Evolutionary conservation across 225 moss, liverwort and hornwort species (phyloP).

Genomic region (Pseudoscleropodium purum): DNA sequence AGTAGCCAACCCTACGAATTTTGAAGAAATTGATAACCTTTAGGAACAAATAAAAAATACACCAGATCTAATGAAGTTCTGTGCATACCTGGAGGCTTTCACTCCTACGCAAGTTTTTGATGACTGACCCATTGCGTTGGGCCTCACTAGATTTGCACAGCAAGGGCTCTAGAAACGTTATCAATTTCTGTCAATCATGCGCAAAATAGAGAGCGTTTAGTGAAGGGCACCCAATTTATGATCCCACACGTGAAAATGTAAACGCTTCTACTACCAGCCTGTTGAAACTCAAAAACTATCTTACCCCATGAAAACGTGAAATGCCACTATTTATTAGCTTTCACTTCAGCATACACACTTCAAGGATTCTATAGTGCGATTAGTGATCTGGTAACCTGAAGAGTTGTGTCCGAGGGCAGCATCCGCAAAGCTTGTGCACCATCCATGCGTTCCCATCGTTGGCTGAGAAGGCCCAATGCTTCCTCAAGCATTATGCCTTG

Average conservation of each 20-base stretch:
- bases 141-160: slow-evolving; percentile 77
- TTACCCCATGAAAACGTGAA: not conserved
- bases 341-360: not conserved
- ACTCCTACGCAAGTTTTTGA: slow-evolving; percentile 80
- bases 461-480: slow-evolving; percentile 65
- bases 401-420: slow-evolving; percentile 83
- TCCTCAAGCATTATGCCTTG: slow-evolving; percentile 78
- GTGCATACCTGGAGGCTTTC: slow-evolving; percentile 73
- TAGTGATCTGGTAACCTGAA: slow-evolving; percentile 32
- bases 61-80: not conserved
- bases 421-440: slow-evolving; percentile 82
- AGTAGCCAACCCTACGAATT: not conserved
- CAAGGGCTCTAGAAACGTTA: slow-evolving; percentile 79
- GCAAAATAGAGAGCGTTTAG: not conserved
- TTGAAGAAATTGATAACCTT: not conserved
- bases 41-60: not conserved
- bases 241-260: not conserved
- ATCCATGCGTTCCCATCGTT: slow-evolving; percentile 88
- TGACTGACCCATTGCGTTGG: slow-evolving; percentile 78
- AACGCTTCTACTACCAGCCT: not conserved
- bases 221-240: not conserved
- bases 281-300: not conserved
- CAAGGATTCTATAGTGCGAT: not conserved
- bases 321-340: not conserved
- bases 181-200: slow-evolving; percentile 39